These are phyloP conservation scores for Eucalyptus tenuipes DNA, from an alignment of 345 rosid species.

Conservation along the genomic window DNA sequence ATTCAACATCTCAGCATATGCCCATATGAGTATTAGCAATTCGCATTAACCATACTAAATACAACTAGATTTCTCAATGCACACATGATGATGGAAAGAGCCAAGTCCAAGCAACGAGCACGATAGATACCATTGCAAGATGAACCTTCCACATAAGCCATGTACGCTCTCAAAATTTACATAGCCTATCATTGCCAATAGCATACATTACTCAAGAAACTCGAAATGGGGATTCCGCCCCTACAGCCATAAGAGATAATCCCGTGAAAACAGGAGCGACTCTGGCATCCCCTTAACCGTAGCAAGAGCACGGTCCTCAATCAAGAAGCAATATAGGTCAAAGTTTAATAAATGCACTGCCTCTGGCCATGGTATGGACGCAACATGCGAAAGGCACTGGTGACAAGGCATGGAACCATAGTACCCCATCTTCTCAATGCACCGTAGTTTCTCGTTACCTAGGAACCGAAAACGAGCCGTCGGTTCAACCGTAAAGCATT, in stretches of 20 bases:
- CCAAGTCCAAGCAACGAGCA: no score
- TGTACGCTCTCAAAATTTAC: background rate
- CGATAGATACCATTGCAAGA: no score
- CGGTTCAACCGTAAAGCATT: background rate
- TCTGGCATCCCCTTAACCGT: background rate
- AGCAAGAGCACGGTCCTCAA: background rate
- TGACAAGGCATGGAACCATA: background rate
- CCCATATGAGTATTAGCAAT: no score
- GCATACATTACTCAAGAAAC: background rate
- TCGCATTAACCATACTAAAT: no score
- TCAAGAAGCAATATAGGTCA: background rate
- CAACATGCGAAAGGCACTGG: background rate
- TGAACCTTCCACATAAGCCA: no score
- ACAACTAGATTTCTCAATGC: no score
- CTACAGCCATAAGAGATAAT: background rate
- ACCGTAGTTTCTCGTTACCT: conserved; percentile 86
- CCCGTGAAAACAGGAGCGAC: background rate
- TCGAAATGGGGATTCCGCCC: background rate
- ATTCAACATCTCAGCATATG: no score
- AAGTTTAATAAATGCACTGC: background rate
- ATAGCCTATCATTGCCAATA: background rate
- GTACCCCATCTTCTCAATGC: conserved; percentile 54
- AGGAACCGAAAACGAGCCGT: background rate
- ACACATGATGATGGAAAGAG: no score
- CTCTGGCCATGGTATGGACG: background rate